phyloP scores from a whole-genome alignment of 176 grass and related monocot species.

The Musa troglodytarum region DNA sequence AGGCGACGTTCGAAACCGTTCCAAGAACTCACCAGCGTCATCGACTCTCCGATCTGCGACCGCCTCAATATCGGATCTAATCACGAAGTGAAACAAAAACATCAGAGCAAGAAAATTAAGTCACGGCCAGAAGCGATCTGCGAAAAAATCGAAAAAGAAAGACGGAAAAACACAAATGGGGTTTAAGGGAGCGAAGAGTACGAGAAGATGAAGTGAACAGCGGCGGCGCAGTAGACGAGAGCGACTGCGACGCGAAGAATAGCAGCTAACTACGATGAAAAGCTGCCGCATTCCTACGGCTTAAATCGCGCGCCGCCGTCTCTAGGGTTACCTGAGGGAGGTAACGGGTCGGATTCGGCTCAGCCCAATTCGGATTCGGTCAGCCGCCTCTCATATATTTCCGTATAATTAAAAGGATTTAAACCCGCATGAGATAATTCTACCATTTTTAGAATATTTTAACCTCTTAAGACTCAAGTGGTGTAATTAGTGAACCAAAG shows the following conservation, averaged over 20 bases:
- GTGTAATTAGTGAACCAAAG: too few species aligned
- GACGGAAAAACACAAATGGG: not conserved
- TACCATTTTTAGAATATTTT: too few species aligned
- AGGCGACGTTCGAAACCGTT: not conserved
- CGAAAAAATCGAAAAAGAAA: not conserved
- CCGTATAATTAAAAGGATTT: too few species aligned
- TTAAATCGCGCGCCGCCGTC: not conserved
- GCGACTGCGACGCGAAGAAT: not conserved
- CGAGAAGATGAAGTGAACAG: not conserved
- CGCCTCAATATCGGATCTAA: not conserved
- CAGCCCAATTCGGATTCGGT: not conserved
- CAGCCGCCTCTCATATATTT: not conserved
- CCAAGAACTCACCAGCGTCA: not conserved
- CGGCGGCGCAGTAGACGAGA: not conserved
- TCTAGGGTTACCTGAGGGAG: not conserved
- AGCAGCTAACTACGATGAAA: not conserved
- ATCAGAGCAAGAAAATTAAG: not conserved
- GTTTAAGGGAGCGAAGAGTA: not conserved
- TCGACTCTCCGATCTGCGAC: not conserved
- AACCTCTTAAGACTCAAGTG: too few species aligned
- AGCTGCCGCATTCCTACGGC: not conserved
- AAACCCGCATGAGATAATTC: too few species aligned
- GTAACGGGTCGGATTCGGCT: not conserved
- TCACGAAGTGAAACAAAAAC: not conserved
- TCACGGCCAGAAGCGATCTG: not conserved